These are phyloP conservation scores for Agrostemma githago DNA, from an alignment of 148 eudicot genomes.

Conservation along the genomic window DNA sequence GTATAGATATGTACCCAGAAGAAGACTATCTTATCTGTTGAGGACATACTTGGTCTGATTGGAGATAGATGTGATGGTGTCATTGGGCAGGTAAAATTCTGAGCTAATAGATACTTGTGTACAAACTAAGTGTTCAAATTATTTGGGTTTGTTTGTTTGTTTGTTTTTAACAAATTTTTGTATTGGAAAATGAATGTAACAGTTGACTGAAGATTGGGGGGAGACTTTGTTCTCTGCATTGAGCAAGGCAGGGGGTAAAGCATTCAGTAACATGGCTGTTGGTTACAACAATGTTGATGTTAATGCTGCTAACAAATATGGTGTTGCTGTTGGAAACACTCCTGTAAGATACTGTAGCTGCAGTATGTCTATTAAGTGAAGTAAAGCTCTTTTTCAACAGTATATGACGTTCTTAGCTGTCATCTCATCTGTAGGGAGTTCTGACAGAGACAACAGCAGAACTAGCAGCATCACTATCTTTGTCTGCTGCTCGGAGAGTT, in stretches of 20 bases:
- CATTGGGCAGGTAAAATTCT: constrained; percentile 70
- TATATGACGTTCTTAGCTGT: background rate
- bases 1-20: constrained; percentile 85
- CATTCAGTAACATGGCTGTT: constrained; percentile 99
- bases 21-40: constrained; percentile 87
- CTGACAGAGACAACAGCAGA: constrained; percentile 99
- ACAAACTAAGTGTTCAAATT: background rate
- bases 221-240: constrained; percentile 91
- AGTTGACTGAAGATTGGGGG: constrained; percentile 99
- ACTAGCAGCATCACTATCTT: constrained; percentile 88
- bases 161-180: background rate
- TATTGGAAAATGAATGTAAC: background rate
- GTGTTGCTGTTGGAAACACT: constrained; percentile 98
- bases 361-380: background rate
- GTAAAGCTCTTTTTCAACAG: too few relatives aligned
- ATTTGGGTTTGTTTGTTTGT: background rate
- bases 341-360: constrained; percentile 48
- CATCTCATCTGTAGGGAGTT: constrained; percentile 56
- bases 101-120: background rate
- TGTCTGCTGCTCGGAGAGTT: constrained; percentile 88
- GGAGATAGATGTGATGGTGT: constrained; percentile 96
- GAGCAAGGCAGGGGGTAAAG: constrained; percentile 95
- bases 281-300: constrained; percentile 98
- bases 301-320: constrained; percentile 79
- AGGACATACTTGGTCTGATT: constrained; percentile 86